Conservation (phyloP, 1,139 yeast species). For the Tardiomyces blankii region DNA sequence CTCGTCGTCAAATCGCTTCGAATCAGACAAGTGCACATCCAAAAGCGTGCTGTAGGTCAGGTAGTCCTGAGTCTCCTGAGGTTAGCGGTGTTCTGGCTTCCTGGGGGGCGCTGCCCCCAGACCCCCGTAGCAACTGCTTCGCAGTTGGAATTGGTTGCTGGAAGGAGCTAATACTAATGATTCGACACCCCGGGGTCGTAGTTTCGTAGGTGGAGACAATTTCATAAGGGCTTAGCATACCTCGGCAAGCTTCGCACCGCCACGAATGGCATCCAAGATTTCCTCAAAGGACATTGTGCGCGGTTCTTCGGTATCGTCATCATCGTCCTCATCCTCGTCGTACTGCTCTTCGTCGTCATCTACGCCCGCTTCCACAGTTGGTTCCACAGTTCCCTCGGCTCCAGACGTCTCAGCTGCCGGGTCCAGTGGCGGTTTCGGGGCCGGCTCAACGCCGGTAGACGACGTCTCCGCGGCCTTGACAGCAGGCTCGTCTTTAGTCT, state of each 20-base stretch:
- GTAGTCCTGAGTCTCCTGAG: constrained; percentile 37
- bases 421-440: no score
- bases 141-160: no score
- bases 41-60: constrained; percentile 62
- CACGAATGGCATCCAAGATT: not conserved
- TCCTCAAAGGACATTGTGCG: not conserved
- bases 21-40: constrained; percentile 49
- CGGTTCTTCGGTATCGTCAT: not conserved
- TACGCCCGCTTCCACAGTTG: not conserved
- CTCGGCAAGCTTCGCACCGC: not conserved
- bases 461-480: no score
- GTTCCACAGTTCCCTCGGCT: not conserved
- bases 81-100: not conserved
- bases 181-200: no score
- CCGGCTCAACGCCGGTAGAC: no score
- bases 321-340: not conserved
- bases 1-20: constrained; percentile 33
- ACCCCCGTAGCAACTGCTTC: no score
- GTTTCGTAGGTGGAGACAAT: no score
- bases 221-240: no score
- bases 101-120: no score
- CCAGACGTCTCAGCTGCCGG: no score
- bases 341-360: not conserved
- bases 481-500: no score
- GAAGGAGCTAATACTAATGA: no score